These are phyloP conservation scores for Leucocoprinus sp. DNA, from an alignment of 768 basidiomycete species.

Conservation along the genomic window DNA sequence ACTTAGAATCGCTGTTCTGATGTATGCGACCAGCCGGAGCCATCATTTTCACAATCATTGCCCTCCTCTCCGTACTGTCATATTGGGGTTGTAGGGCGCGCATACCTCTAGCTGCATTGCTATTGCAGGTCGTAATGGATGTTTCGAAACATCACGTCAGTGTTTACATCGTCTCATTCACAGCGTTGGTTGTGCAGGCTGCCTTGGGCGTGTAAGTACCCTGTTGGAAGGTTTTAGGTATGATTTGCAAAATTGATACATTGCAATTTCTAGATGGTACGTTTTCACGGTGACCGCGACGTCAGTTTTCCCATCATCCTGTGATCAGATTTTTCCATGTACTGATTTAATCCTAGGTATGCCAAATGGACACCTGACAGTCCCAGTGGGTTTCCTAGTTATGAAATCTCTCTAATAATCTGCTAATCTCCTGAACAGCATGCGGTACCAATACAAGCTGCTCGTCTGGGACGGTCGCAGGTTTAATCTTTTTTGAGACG, in stretches of 20 bases:
- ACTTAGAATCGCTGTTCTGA: background rate
- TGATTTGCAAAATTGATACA: slow-evolving; percentile 5
- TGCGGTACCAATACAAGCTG: slow-evolving; percentile 39
- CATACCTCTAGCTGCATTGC: slow-evolving; percentile 71
- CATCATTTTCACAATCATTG: slow-evolving; percentile 77
- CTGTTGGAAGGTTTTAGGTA: too few species aligned
- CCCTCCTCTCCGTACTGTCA: slow-evolving; percentile 62
- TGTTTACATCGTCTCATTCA: slow-evolving; percentile 72
- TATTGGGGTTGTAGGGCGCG: slow-evolving; percentile 68
- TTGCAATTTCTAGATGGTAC: slow-evolving; percentile 46
- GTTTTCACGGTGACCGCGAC: slow-evolving; percentile 72
- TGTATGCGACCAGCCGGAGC: slow-evolving; percentile 49
- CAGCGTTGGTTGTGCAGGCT: slow-evolving; percentile 64
- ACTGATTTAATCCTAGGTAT: slow-evolving; percentile 24
- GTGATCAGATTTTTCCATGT: background rate
- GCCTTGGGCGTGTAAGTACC: slow-evolving; percentile 60
- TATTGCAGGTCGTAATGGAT: slow-evolving; percentile 80
- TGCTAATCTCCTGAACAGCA: slow-evolving; percentile 23
- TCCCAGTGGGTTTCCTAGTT: slow-evolving; percentile 37
- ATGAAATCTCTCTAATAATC: background rate
- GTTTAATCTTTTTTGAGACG: slow-evolving; percentile 67
- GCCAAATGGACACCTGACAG: slow-evolving; percentile 74
- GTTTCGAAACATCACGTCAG: slow-evolving; percentile 75
- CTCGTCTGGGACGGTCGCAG: slow-evolving; percentile 69
- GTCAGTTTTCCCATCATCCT: slow-evolving; percentile 23